A percentile compares a stretch with the other conserved stretches of the same genome.
Conservation (phyloP, 306 rosid genomes). For the Citrullus colocynthis region DNA sequence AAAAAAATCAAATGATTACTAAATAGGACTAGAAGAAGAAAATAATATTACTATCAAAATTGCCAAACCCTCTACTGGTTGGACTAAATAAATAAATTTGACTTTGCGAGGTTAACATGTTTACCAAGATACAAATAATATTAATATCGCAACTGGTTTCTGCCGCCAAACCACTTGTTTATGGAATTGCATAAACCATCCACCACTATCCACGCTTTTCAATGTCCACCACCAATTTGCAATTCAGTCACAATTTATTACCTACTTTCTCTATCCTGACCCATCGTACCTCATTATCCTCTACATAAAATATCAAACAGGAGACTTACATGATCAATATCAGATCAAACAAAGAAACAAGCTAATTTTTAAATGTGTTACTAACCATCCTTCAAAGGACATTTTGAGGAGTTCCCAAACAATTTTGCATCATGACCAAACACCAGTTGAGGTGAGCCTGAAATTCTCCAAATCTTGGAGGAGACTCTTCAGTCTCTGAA, state of each 20-base stretch:
- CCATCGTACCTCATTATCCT: not conserved
- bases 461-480: not conserved
- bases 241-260: conserved; percentile 12
- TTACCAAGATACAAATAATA: too few species aligned
- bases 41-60: too few species aligned
- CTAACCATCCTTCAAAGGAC: not conserved
- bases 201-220: not conserved
- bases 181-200: not conserved
- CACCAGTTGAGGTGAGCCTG: not conserved
- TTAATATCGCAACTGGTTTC: not conserved
- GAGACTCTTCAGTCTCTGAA: not conserved
- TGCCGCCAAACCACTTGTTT: not conserved
- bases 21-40: too few species aligned
- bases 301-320: not conserved
- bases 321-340: not conserved
- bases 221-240: not conserved
- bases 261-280: not conserved
- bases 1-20: too few species aligned
- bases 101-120: too few species aligned
- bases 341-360: not conserved
- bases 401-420: not conserved
- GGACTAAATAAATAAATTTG: too few species aligned
- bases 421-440: not conserved
- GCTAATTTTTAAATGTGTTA: not conserved
- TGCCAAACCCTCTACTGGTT: too few species aligned